Conservation (phyloP, 345 rosid genomes). For the Mallotus nudiflorus region DNA sequence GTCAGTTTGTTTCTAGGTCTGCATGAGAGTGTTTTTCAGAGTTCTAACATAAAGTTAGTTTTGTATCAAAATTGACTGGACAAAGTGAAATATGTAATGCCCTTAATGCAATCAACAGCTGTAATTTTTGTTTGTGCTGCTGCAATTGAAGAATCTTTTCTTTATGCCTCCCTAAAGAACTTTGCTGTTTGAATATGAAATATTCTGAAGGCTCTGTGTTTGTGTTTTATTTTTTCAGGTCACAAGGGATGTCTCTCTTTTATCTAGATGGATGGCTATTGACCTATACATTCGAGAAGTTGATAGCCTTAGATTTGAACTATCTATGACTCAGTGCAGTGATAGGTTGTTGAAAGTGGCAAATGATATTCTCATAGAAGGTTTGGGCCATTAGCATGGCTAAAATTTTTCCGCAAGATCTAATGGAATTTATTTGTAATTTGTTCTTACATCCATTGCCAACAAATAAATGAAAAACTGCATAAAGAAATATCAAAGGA, state of each 20-base stretch:
- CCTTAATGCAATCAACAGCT: background rate
- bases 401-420: slow-evolving; percentile 10
- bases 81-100: background rate
- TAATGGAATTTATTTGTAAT: background rate
- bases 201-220: background rate
- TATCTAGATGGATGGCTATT: slow-evolving; percentile 97
- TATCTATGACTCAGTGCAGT: slow-evolving; percentile 76
- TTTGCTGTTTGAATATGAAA: background rate
- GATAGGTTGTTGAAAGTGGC: slow-evolving; percentile 66
- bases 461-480: background rate
- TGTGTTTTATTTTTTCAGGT: slow-evolving; percentile 54
- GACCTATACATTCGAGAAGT: slow-evolving; percentile 88
- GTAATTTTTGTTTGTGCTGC: no score
- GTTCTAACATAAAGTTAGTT: background rate
- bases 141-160: slow-evolving; percentile 3
- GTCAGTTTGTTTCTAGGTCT: background rate
- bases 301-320: slow-evolving; percentile 91
- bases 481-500: background rate
- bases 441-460: slow-evolving; percentile 3
- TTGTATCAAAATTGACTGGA: background rate
- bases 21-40: background rate
- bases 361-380: slow-evolving; percentile 78
- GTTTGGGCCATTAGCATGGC: slow-evolving; percentile 38
- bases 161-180: slow-evolving; percentile 5
- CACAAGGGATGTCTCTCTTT: slow-evolving; percentile 85